Percentiles rank a stretch among this genome's conserved stretches.
These are phyloP conservation scores for Trichosanthes cucumerina DNA, from an alignment of 306 rosid species.

Conservation along the genomic window DNA sequence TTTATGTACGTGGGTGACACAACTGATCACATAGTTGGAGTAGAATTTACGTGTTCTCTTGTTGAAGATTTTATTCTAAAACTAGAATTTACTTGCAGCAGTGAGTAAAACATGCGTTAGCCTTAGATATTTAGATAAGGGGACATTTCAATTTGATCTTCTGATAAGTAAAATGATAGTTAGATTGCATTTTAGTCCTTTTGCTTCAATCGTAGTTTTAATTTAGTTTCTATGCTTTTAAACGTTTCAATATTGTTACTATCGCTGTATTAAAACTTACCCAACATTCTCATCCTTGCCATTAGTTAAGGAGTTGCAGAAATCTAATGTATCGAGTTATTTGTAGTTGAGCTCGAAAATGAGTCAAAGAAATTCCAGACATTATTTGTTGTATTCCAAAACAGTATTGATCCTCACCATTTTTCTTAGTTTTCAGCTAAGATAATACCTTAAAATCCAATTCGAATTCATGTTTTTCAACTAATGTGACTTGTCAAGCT, in stretches of 20 bases:
- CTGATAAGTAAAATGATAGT: not conserved
- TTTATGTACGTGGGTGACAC: not conserved
- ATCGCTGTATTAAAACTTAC: not conserved
- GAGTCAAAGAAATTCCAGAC: not conserved
- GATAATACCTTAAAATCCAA: not conserved
- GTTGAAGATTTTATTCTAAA: not conserved
- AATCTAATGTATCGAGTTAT: not conserved
- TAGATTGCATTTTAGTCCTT: not conserved
- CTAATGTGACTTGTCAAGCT: not conserved
- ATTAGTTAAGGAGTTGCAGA: not conserved
- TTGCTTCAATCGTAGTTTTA: not conserved
- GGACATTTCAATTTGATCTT: not conserved
- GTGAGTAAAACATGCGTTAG: not conserved
- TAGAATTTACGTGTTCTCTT: not conserved
- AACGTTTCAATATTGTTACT: not conserved
- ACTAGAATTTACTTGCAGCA: not conserved
- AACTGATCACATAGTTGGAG: not conserved
- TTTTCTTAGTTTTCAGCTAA: not conserved
- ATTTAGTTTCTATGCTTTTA: not conserved
- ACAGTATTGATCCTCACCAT: not conserved
- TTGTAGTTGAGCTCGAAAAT: not conserved
- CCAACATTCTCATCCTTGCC: not conserved
- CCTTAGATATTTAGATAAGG: not conserved
- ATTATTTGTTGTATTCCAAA: not conserved
- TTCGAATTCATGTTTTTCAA: not conserved